Conservation (phyloP, 176 grass and related monocot genomes). For the Zoysia japonica region DNA sequence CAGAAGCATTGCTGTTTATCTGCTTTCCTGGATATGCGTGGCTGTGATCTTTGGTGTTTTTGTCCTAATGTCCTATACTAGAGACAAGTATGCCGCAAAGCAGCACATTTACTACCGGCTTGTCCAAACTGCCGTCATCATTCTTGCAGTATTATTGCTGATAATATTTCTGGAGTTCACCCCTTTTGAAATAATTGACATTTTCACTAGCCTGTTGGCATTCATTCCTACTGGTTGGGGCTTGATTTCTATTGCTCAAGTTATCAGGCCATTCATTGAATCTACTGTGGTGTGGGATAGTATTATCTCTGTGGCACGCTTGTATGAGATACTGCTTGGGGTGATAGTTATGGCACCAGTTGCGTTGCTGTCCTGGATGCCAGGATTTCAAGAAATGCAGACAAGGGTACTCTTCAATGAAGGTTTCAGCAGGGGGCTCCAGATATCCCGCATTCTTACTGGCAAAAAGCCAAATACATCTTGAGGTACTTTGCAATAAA, state of each 20-base stretch:
- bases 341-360: conserved; percentile 87
- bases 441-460: conserved; percentile 91
- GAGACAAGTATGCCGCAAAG: conserved; percentile 77
- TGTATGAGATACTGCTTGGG: conserved; percentile 94
- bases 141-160: conserved; percentile 65
- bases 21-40: conserved; percentile 91
- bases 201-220: conserved; percentile 88
- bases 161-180: conserved; percentile 83
- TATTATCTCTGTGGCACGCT: conserved; percentile 70
- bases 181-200: conserved; percentile 72
- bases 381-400: conserved; percentile 98
- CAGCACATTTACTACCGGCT: conserved; percentile 81
- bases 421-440: conserved; percentile 94
- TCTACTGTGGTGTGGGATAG: conserved; percentile 76
- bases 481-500: conserved; percentile 70
- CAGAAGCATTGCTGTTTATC: conserved; percentile 81
- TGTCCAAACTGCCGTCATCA: conserved; percentile 63
- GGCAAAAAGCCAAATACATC: conserved; percentile 71
- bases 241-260: conserved; percentile 92
- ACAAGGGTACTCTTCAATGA: conserved; percentile 98
- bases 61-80: conserved; percentile 71
- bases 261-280: conserved; percentile 87
- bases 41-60: conserved; percentile 69
- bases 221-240: conserved; percentile 98
- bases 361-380: conserved; percentile 87